Evolutionary conservation across 1,284 basidiomycete genomes (phyloP), one percentile per base, ranked within the genome.

Genomic region (Agroathelia rolfsii): DNA sequence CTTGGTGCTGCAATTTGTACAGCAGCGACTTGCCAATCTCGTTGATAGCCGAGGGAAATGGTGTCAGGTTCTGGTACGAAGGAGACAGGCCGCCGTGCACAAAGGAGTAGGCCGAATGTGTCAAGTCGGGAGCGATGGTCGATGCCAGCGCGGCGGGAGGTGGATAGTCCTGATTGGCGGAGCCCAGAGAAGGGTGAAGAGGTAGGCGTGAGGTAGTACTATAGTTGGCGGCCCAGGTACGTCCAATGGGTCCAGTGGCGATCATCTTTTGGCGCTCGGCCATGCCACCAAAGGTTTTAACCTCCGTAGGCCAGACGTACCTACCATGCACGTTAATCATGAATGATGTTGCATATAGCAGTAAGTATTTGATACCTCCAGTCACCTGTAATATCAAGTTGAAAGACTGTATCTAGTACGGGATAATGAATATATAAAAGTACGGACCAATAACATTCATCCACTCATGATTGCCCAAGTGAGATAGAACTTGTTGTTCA

Each of bases 391-490:
- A 17, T 32, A 6, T 28, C 9, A 34, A 25, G 28, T 18, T 36
- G 28, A 36, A 28, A 9, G 6, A 28, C 5, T 4, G 10, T 9
- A 14, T 18, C 9, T 9, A 8, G 26, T 16, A 30, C 13, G 24
- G 17, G 19, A 13, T 25, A 31, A 36, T 19, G 22, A 14, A 9
- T 5, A 22, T n/a, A n/a, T n/a, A n/a, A n/a, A 22, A 9, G 10
- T 23, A 55, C 64, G 33, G 41, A 75, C 82, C 83, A 42, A 92
- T 78, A 6, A 72, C 76, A 46, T 93, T 93, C 89, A 93, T 92
- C 68, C 73, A 76, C 49, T 88, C 85, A 42, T 89, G 86, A 47
- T 92, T 96, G n/a, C 92, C 92, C 16, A 94, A 58, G 37, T 88
- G 67, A 11, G 71, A 77, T 17, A 93, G 52, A 8, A 96, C 68